Evolutionary conservation across 2,329 filamentous ascomycete species (phyloP).

Genomic region (Trichoderma sp.): DNA sequence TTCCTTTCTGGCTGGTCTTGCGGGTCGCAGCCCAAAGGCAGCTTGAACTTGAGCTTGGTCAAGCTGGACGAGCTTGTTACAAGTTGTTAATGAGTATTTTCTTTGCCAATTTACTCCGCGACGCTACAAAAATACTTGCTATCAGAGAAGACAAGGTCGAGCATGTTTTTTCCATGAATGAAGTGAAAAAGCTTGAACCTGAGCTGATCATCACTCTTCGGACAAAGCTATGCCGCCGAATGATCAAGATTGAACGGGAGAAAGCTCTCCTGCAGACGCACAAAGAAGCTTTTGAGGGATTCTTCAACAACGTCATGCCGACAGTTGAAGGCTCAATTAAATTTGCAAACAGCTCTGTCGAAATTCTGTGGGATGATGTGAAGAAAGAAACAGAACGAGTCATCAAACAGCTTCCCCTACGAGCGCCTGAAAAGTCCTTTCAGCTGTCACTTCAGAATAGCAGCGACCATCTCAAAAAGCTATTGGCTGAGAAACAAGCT

Average conservation of each 20-base stretch:
- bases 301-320: background rate
- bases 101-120: background rate
- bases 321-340: background rate
- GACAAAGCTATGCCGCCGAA: conserved; percentile 26
- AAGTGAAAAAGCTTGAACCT: background rate
- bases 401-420: conserved; percentile 48
- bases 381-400: conserved; percentile 44
- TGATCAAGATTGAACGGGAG: conserved; percentile 36
- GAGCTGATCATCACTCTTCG: conserved; percentile 6
- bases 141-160: too few species aligned
- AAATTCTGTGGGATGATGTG: conserved; percentile 45
- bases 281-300: background rate
- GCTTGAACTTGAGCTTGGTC: conserved; percentile 40
- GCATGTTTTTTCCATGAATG: conserved; percentile 33
- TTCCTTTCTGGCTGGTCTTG: conserved; percentile 27
- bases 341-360: conserved; percentile 38
- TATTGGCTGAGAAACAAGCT: background rate
- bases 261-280: conserved; percentile 54
- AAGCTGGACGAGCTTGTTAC: conserved; percentile 8
- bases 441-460: conserved; percentile 49
- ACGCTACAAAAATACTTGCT: conserved; percentile 43
- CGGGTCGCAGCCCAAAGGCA: conserved; percentile 26
- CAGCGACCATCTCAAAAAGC: conserved; percentile 36
- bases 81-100: conserved; percentile 25
- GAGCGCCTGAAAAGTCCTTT: conserved; percentile 41